Evolutionary conservation across 169 alveolate genomes (phyloP).

Genomic region (Cryptosporidium xiaoi): DNA sequence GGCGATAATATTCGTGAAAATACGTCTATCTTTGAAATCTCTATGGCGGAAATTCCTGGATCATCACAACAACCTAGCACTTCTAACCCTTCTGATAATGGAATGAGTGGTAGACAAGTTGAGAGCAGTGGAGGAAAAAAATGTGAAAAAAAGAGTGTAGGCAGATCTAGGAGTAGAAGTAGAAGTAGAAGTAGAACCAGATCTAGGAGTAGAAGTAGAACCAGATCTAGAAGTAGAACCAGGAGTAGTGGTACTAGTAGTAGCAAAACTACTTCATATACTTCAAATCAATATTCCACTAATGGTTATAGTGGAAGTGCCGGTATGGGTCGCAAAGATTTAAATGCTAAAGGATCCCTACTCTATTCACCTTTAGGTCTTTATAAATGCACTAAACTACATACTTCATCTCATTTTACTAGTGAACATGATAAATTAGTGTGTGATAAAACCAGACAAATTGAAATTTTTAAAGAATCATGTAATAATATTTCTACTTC

Average conservation of each 20-base stretch:
- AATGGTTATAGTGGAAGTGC: no score
- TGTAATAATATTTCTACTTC: background rate
- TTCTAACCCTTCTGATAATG: no score
- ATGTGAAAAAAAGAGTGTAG: background rate
- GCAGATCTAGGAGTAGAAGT: conserved; percentile 7
- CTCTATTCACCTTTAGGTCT: no score
- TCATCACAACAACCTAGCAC: no score
- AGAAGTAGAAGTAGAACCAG: conserved; percentile 14
- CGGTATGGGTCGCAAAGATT: no score
- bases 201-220: background rate
- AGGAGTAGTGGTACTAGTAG: background rate
- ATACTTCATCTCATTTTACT: background rate
- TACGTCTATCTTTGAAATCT: no score
- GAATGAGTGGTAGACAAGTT: background rate
- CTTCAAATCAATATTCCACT: background rate
- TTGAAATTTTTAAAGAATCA: background rate
- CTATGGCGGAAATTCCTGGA: no score
- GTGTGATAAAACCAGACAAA: background rate
- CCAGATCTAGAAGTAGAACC: conserved; percentile 1
- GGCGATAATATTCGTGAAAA: no score
- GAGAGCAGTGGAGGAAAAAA: background rate
- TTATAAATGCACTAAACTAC: no score
- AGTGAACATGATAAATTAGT: background rate
- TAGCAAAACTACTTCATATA: background rate
- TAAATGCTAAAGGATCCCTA: no score